Percentiles rank a stretch among this genome's conserved stretches.
These are phyloP conservation scores for Syzygium jambos DNA, from an alignment of 345 rosid species.

Conservation along the genomic window DNA sequence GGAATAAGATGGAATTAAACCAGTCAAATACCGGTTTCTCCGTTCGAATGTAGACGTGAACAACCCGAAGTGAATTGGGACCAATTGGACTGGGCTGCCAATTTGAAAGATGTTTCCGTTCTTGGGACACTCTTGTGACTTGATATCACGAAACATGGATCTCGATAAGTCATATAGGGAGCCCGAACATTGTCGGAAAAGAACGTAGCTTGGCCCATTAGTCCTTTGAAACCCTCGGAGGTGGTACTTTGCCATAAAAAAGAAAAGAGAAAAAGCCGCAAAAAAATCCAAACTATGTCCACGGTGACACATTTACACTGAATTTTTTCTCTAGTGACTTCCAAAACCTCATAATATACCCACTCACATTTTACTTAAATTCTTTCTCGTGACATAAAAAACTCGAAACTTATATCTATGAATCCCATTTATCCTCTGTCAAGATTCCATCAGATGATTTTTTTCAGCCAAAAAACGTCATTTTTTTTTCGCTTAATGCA, in stretches of 20 bases:
- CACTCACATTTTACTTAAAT: too few species aligned
- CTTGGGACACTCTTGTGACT: not conserved
- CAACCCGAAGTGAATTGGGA: not conserved
- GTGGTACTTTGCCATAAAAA: not conserved
- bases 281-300: too few species aligned
- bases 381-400: too few species aligned
- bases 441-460: too few species aligned
- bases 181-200: not conserved
- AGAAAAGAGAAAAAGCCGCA: not conserved
- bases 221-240: not conserved
- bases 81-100: not conserved
- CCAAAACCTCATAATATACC: too few species aligned
- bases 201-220: not conserved
- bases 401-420: too few species aligned
- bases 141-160: not conserved
- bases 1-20: not conserved
- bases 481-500: too few species aligned
- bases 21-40: not conserved
- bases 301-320: too few species aligned
- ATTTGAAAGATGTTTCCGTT: not conserved
- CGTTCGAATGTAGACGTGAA: not conserved
- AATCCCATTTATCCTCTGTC: too few species aligned
- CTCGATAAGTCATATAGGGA: not conserved
- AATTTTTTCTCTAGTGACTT: too few species aligned
- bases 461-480: too few species aligned